Conservation (phyloP, 2,329 filamentous ascomycete species). For the Fusarium pseudocircinatum region DNA sequence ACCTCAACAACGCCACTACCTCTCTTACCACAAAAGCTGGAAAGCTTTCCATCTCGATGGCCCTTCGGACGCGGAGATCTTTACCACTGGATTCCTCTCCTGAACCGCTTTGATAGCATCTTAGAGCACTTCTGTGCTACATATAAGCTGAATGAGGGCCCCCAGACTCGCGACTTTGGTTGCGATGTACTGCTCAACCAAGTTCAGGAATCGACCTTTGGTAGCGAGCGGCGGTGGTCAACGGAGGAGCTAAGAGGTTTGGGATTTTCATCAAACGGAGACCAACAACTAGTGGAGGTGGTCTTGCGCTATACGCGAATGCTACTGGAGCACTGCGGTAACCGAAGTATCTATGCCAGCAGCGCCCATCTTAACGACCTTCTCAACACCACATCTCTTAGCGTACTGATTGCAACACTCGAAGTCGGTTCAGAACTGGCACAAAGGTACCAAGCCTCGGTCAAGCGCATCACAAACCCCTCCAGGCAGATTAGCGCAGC, state of each 20-base stretch:
- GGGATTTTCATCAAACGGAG: conserved; percentile 78
- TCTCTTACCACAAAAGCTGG: conserved; percentile 79
- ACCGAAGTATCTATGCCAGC: conserved; percentile 94
- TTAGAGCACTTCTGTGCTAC: conserved; percentile 82
- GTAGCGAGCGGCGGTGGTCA: conserved; percentile 58
- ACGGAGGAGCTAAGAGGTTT: conserved; percentile 61
- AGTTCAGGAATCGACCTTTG: conserved; percentile 60
- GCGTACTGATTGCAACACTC: conserved; percentile 80
- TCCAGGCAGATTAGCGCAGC: conserved; percentile 74
- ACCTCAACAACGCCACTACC: conserved; percentile 76
- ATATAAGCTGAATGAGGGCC: conserved; percentile 82
- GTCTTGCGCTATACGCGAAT: conserved; percentile 87
- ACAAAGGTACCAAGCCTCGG: conserved; percentile 89
- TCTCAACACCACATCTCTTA: conserved; percentile 85
- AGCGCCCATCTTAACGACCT: conserved; percentile 89
- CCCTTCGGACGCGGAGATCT: conserved; percentile 94
- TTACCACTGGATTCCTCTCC: conserved; percentile 95
- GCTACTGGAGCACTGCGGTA: conserved; percentile 93
- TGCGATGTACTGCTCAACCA: conserved; percentile 71
- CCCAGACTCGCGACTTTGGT: conserved; percentile 81
- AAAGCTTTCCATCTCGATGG: conserved; percentile 87
- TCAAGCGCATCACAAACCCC: conserved; percentile 76
- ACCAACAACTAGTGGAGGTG: conserved; percentile 80
- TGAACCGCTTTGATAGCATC: conserved; percentile 93
- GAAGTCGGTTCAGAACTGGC: conserved; percentile 86